Evolutionary conservation across 257 asterid species (phyloP), one percentile per base, ranked within the genome.

Genomic region (Nicotiana noctiflora): DNA sequence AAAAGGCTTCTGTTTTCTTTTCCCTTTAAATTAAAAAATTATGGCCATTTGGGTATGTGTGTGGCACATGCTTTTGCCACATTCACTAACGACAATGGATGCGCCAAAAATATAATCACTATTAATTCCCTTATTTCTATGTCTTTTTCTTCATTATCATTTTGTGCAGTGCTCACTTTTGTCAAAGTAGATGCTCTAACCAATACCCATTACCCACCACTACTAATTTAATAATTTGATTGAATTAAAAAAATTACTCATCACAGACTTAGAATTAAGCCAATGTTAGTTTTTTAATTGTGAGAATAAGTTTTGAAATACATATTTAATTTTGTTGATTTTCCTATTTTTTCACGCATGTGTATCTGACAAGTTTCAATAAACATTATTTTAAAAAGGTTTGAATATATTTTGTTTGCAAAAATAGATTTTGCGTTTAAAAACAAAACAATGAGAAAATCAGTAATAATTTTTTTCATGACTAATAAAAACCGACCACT

Each of bases 31-130:
- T 80, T 13, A 51, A 56, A 53, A 59, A 59, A 1, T 12, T n/a
- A 76, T 19, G 27, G 53, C 4, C 27, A 76, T 34, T 55, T 53
- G 61, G 49, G 60, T 49, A 81, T 56, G 88, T 87, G 92, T 77
- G 91, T 79, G 95, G 89, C 93, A 87, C 93, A 84, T 89, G 94
- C 93, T 87, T 40, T 81, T 80, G 88, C 89, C 92, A 84, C 95
- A 91, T 85, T 82, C 82, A 70, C 49, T 85, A 77, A 87, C 94
- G 89, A 89, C 93, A 89, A 86, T 23, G 79, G 81, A 84, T 81
- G 81, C 77, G 83, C 86, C 87, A 88, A 85, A 81, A 18, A 4
- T 40, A 8, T 12, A 44, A 34, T 44, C 34, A 72, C 10, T 55
- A n/a, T n/a, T n/a, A 75, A 75, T 77, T 60, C 67, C 8, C 15